Evolutionary conservation across 305 asterid genomes (phyloP).

Genomic region (Ilex paraguariensis): DNA sequence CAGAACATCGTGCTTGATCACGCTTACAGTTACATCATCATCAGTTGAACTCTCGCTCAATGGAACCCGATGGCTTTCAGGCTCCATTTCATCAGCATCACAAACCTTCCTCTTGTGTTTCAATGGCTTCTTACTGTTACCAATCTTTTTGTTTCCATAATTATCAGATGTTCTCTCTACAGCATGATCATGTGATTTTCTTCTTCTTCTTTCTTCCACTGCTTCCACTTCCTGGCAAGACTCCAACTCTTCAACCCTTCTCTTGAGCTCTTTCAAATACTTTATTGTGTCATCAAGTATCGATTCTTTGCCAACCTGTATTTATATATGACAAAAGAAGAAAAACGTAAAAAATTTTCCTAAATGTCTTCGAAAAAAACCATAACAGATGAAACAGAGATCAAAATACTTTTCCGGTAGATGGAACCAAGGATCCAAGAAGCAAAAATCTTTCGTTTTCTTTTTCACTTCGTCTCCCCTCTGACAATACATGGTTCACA

Average conservation of each 20-base stretch:
- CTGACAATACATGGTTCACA: conserved; percentile 66
- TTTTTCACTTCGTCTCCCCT: conserved; percentile 68
- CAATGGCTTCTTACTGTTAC: conserved; percentile 27
- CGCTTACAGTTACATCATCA: conserved; percentile 35
- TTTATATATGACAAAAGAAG: not conserved
- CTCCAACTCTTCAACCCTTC: conserved; percentile 60
- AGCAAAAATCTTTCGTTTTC: conserved; percentile 60
- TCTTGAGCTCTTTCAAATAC: conserved; percentile 67
- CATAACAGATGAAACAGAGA: not conserved
- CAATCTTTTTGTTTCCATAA: conserved; percentile 30
- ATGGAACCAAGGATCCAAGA: conserved; percentile 83
- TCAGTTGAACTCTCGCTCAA: conserved; percentile 36
- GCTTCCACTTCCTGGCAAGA: conserved; percentile 40
- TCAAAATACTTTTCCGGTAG: conserved; percentile 70
- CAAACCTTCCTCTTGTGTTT: conserved; percentile 60
- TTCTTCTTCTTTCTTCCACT: conserved; percentile 32
- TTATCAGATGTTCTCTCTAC: conserved; percentile 67
- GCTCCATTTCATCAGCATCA: conserved; percentile 34
- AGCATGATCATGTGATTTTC: conserved; percentile 47
- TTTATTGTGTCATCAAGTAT: conserved; percentile 79
- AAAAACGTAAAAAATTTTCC: not conserved
- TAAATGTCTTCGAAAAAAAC: not conserved
- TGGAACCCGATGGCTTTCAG: conserved; percentile 25
- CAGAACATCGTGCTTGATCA: conserved; percentile 45
- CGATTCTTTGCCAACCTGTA: conserved; percentile 82